These are phyloP conservation scores for Cladosporium sp. DNA, from an alignment of 2,329 filamentous ascomycete species.

Conservation along the genomic window DNA sequence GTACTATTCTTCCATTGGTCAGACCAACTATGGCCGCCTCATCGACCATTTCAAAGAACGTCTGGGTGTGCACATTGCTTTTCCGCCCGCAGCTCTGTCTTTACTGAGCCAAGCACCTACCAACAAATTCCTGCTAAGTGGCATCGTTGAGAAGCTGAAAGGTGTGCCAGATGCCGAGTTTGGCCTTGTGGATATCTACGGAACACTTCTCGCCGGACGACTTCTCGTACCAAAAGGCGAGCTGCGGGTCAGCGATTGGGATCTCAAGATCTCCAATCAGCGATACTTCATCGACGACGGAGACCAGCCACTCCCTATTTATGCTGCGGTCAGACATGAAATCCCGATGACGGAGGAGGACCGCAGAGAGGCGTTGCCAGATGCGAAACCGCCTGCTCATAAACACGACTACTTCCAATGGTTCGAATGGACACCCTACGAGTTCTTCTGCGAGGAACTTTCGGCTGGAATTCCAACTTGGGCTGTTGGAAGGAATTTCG, in stretches of 20 bases:
- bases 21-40: conserved; percentile 62
- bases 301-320: conserved; percentile 83
- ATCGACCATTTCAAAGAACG: conserved; percentile 83
- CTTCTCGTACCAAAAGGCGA: conserved; percentile 84
- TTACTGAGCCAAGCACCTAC: conserved; percentile 84
- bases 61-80: conserved; percentile 84
- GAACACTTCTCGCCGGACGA: conserved; percentile 76
- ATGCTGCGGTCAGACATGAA: conserved; percentile 91
- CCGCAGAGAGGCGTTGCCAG: conserved; percentile 17
- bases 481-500: conserved; percentile 81
- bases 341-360: conserved; percentile 60
- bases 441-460: conserved; percentile 92
- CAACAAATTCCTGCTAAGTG: conserved; percentile 83
- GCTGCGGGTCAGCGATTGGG: conserved; percentile 66
- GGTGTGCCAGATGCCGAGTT: conserved; percentile 77
- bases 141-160: conserved; percentile 85
- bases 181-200: conserved; percentile 90
- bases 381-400: conserved; percentile 52
- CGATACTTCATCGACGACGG: conserved; percentile 70
- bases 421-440: conserved; percentile 94
- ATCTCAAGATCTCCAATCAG: conserved; percentile 91
- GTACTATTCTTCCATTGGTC: conserved; percentile 75
- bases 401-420: conserved; percentile 82
- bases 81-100: conserved; percentile 77
- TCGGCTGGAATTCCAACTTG: conserved; percentile 90